A percentile compares a stretch with the other conserved stretches of the same genome.
phyloP scores from a whole-genome alignment of 768 basidiomycete genomes.

The Leccinum fibrillosum region DNA sequence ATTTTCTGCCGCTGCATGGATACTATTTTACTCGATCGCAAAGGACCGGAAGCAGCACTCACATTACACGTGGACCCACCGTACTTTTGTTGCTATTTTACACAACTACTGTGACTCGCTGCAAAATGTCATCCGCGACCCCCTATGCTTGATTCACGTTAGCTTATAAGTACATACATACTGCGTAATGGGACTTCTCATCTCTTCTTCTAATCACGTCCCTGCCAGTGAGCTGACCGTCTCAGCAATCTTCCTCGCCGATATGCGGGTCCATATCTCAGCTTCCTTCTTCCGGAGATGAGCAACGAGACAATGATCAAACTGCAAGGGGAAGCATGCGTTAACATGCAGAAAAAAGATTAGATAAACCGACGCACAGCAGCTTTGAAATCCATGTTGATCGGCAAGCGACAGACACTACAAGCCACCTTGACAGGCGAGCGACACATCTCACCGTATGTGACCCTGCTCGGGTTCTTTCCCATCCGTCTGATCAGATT shows the following conservation, averaged over 20 bases:
- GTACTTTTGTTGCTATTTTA: slow-evolving; percentile 5
- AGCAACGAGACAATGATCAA: not conserved
- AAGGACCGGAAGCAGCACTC: slow-evolving; percentile 1
- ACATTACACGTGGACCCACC: slow-evolving; percentile 8
- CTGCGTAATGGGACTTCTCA: not conserved
- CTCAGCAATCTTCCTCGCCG: not conserved
- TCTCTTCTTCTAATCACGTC: not conserved
- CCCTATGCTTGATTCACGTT: slow-evolving; percentile 3
- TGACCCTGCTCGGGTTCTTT: slow-evolving; percentile 3
- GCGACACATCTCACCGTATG: not conserved
- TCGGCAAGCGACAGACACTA: slow-evolving; percentile 1
- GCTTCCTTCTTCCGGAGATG: not conserved
- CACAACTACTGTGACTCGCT: slow-evolving; percentile 3
- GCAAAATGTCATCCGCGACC: slow-evolving; percentile 5
- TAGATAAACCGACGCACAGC: slow-evolving; percentile 2
- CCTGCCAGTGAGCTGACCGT: not conserved
- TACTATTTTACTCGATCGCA: slow-evolving; percentile 2
- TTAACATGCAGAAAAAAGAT: not conserved
- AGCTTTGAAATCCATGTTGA: not conserved
- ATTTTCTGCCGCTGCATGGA: slow-evolving; percentile 6
- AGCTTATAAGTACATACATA: slow-evolving; percentile 12
- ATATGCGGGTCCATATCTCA: slow-evolving; percentile 4
- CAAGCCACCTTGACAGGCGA: slow-evolving; percentile 9
- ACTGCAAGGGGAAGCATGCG: not conserved
- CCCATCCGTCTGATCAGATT: slow-evolving; percentile 10